Evolutionary conservation across 371 early-diverging fungal genomes (phyloP), one percentile per base, ranked within the genome.

Genomic region (Rhizopus sp.): DNA sequence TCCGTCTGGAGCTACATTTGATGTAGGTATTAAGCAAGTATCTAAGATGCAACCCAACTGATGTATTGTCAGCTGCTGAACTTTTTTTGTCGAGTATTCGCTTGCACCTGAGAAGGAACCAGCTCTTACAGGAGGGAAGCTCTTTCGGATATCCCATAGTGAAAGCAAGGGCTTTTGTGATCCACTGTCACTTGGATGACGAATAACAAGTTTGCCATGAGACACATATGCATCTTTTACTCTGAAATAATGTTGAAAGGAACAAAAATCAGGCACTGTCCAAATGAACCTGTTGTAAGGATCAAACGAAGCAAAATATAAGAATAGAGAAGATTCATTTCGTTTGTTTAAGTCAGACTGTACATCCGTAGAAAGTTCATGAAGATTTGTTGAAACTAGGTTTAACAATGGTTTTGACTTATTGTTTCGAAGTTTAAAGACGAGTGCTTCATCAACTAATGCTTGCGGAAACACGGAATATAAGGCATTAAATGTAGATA

Each of bases 171-270:
- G n/a, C 12, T 53, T 52, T 35, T 59, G 55, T 38, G 13, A 49
- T 16, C 32, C 37, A 32, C 3, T 30, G 9, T 57, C 57, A 54
- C 57, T 41, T 29, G 58, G 50, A 15, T 58, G 58, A 44, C 70
- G 45, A 30, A 78, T 30, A 9, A 78, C 53, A 45, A 78, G 57
- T 47, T 75, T 78, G 7, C 79, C 79, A 57, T 78, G 79, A 29
- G 72, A 75, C 16, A 78, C 79, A 68, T 75, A 78, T 0, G 67
- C 58, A 69, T 75, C 70, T 55, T 78, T 75, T 1, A 78, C 76
- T 56, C 58, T 55, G 40, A 78, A 78, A 60, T 61, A 78, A 34
- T 73, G 52, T 3, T 64, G 58, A 7, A 52, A 34, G 8, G 58
- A 39, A 35, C 40, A 41, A 51, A 69, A 69, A 30, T 64, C 55